Evolutionary conservation across 2,329 filamentous ascomycete species (phyloP), one percentile per base, ranked within the genome.

Genomic region (Metarhizium guizhouense): DNA sequence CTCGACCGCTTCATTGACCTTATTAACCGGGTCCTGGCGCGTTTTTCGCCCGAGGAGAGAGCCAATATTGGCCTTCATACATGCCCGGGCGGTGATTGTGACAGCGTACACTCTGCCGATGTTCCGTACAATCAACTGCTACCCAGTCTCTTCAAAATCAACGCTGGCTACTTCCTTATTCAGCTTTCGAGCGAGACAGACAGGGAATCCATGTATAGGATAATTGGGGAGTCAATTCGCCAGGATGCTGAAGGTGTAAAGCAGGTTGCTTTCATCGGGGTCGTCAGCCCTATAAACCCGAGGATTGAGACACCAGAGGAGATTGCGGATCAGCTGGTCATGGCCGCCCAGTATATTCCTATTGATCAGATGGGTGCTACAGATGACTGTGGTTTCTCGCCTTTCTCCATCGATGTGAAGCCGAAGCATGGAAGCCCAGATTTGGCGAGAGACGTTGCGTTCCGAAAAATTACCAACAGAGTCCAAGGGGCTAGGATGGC

Each of bases 21-120:
- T 11, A 57, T 55, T 29, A 58, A 57, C 52, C 40, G 47, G 25
- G 58, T 58, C 16, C 51, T 59, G 13, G 51, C 42, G 8, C 42
- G 52, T 14, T 59, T 59, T 49, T 56, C 29, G 16, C 38, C 58
- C 14, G 34, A 57, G n/a, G 48, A 59, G 25, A 34, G 58, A 20
- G 18, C 13, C 7, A 58, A 59, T 14, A 58, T 59, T 51, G 58
- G 58, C 1, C 47, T 59, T n/a, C 58, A 59, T 20, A 59, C 58
- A 3, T 59, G 58, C 32, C 56, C 58, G 5, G 58, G 58, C 7
- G 58, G 58, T n/a, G 58, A 59, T 38, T 58, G 58, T 25, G 58
- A 59, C 34, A 53, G 53, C 10, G 51, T 51, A 18, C 56, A 59
- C 47, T 59, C 58, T 11, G 18, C 48, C 1, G 58, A 59, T 2